Percentiles rank a stretch among this genome's conserved stretches.
phyloP scores from a whole-genome alignment of 1,139 yeast species.

The Blastobotrys illinoisensis region DNA sequence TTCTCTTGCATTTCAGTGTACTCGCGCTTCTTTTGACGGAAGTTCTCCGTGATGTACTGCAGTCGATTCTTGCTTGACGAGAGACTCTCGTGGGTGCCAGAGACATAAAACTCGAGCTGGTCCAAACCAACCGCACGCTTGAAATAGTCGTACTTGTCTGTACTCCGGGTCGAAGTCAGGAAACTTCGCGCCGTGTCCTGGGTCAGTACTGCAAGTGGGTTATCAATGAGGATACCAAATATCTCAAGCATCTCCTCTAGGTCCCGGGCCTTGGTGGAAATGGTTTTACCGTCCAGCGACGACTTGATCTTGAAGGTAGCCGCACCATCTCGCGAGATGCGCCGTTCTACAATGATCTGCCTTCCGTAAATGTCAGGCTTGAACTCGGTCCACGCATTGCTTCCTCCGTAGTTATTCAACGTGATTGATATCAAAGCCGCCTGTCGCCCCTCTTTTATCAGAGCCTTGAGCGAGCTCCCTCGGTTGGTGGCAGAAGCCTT shows the following conservation, averaged over 20 bases:
- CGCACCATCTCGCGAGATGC: constrained; percentile 46
- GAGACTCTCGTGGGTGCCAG: constrained; percentile 32
- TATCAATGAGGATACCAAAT: constrained; percentile 76
- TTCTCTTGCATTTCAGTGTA: constrained; percentile 29
- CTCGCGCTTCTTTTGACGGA: constrained; percentile 37
- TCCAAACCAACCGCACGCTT: constrained; percentile 73
- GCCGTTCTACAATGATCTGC: constrained; percentile 64
- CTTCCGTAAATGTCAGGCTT: constrained; percentile 61
- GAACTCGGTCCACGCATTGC: constrained; percentile 44
- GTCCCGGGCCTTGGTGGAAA: constrained; percentile 58
- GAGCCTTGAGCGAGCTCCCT: constrained; percentile 62
- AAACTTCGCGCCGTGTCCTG: constrained; percentile 95
- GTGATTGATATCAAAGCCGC: constrained; percentile 57
- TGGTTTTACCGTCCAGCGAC: constrained; percentile 41
- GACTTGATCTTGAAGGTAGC: constrained; percentile 51
- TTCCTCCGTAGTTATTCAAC: constrained; percentile 51
- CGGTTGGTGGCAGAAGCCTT: constrained; percentile 87
- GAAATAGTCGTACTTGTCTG: constrained; percentile 65
- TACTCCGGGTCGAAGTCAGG: constrained; percentile 41
- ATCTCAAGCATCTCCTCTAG: constrained; percentile 63
- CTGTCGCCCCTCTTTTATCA: constrained; percentile 73
- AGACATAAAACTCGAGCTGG: constrained; percentile 37
- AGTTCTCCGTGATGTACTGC: neutral
- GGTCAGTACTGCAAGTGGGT: constrained; percentile 87
- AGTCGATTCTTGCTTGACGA: constrained; percentile 24